Evolutionary conservation across 164 flowering plant genomes (phyloP), one percentile per base, ranked within the genome.

Genomic region (Macadamia integrifolia): DNA sequence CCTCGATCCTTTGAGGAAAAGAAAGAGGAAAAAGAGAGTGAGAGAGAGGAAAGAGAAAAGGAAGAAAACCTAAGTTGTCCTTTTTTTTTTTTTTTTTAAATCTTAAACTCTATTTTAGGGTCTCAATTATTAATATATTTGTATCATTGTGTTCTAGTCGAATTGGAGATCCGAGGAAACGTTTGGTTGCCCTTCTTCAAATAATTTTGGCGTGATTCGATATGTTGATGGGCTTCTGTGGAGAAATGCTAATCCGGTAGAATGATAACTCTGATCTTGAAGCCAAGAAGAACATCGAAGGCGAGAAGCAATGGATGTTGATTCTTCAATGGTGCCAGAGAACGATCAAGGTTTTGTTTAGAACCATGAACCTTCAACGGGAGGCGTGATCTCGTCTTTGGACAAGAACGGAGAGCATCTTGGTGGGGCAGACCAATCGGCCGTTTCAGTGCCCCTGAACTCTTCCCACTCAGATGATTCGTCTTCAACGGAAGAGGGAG

Each of bases 251-350:
- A 67, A 65, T 72, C 73, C n/a, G 61, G 28, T 6, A 57, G 44
- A 66, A 79, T 73, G 74, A 15, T 68, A 75, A 72, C 65, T 80
- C 72, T 62, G 84, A 82, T 82, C 81, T 77, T 53, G 69, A 64
- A 12, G 48, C 5, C 56, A 68, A 46, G 60, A 23, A 23, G 23
- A n/a, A 48, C 42, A 64, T 71, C 63, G 42, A 65, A 44, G 57
- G 17, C 11, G 14, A 14, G 28, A 63, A 65, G 69, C 23, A 58
- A 87, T 86, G 93, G 91, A 88, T 55, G 80, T 82, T 46, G 89
- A 85, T 77, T 79, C 88, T 43, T 71, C 86, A 58, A 82, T 83
- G 88, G 86, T 66, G 72, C 65, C 85, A 70, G 85, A 83, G 69
- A 58, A 78, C 75, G 86, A 88, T 76, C 88, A 84, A 63, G 85